Conservation (phyloP, 1,139 yeast species). For the Candida sp. region DNA sequence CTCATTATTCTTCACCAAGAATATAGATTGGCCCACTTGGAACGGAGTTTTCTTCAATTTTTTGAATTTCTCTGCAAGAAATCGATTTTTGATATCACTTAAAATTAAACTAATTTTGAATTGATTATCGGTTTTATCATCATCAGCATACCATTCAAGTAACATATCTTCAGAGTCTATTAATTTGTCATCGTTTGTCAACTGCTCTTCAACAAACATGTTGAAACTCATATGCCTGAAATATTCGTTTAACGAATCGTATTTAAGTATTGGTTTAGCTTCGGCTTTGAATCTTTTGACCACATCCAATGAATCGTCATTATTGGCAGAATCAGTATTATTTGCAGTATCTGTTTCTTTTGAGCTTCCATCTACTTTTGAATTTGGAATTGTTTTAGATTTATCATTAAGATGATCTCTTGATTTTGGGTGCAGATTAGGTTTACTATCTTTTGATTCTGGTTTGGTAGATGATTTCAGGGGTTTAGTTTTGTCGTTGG, state of each 20-base stretch:
- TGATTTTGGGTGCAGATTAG: too few relatives aligned
- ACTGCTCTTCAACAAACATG: constrained; percentile 58
- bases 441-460: too few relatives aligned
- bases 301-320: background rate
- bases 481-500: too few relatives aligned
- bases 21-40: constrained; percentile 42
- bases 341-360: too few relatives aligned
- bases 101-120: constrained; percentile 32
- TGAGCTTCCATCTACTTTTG: too few relatives aligned
- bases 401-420: too few relatives aligned
- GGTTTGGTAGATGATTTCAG: too few relatives aligned
- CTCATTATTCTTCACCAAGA: constrained; percentile 36
- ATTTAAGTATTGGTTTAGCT: constrained; percentile 40
- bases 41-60: constrained; percentile 47
- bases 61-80: constrained; percentile 41
- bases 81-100: constrained; percentile 37
- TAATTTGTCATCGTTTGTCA: constrained; percentile 33
- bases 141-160: constrained; percentile 53
- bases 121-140: constrained; percentile 39
- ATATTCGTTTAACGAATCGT: constrained; percentile 49
- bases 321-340: background rate
- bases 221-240: constrained; percentile 59
- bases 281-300: background rate
- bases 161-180: constrained; percentile 35
- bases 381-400: too few relatives aligned